Base-by-base conservation (phyloP, 768 basidiomycete genomes). In the Asterophora parasitica region DNA sequence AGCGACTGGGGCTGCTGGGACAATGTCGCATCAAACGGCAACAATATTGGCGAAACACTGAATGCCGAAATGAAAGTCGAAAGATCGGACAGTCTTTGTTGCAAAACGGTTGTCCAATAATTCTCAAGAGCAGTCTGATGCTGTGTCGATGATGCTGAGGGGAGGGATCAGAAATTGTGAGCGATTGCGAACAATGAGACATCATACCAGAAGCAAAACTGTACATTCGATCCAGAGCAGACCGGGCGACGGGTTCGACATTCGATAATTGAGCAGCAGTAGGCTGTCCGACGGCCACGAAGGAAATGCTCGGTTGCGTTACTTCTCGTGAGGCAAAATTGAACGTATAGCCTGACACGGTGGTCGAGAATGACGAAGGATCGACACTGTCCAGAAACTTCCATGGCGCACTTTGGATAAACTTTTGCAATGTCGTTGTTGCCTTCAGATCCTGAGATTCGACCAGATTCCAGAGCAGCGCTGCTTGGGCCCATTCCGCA, bases 301-400 rank as follows among this genome's bases (percentile, higher is more conserved):
- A 86, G 0, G 71, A 70, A 7, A 72, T 65, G 13, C 63, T 48
- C 11, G 73, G 76, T 33, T 69, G 66, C 3, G 62, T 61, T 17
- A 82, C 61, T 19, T 70, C 73, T 61, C 81, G 82, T 4, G 70
- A 61, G 9, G 80, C 81, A 57, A 84, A 84, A 59, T 86, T 69
- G 59, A 77, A 85, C 19, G 54, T 67, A 54, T 73, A 82, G 6
- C 83, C 84, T 23, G 75, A 72, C 11, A 65, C 62, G 1, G 65
- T 66, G 8, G 66, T 72, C 12, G 71, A 59, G 55, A 79, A 79
- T 12, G 58, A 44, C 4, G 63, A 58, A 7, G 62, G 52, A 35
- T 65, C 55, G 2, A 74, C 74, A 60, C 77, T 78, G 7, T 58
- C 56, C 26, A 82, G 51, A 8, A 59, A 53, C 12, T 58, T 53